phyloP scores from a whole-genome alignment of 352 stramenopile genomes.

The Halophytophthora batemanensis region DNA sequence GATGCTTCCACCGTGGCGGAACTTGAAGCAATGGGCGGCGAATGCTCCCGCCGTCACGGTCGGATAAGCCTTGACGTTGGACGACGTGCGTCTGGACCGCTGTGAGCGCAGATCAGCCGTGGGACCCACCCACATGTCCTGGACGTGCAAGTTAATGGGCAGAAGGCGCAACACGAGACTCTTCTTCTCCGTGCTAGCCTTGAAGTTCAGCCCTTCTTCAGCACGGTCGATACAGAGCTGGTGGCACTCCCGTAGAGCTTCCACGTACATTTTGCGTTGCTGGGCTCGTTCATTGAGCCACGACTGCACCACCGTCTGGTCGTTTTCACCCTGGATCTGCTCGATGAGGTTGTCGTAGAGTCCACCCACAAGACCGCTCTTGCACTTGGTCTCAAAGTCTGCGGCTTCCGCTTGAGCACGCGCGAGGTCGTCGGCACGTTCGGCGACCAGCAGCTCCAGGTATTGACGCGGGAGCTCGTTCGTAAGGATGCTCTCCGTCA shows the following conservation, averaged over 20 bases:
- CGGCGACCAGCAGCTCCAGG: conserved; percentile 56
- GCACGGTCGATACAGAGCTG: conserved; percentile 64
- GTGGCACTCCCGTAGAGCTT: conserved; percentile 65
- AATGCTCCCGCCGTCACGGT: conserved; percentile 79
- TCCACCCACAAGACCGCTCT: conserved; percentile 52
- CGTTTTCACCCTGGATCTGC: conserved; percentile 81
- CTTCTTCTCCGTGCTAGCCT: conserved; percentile 83
- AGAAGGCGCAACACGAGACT: conserved; percentile 68
- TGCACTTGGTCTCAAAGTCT: conserved; percentile 63
- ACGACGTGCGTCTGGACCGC: conserved; percentile 53
- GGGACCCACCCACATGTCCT: conserved; percentile 83
- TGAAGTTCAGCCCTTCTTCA: conserved; percentile 74
- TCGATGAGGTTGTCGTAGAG: conserved; percentile 85
- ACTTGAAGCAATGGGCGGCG: conserved; percentile 79
- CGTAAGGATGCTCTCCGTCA: conserved; percentile 76
- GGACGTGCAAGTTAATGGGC: conserved; percentile 80
- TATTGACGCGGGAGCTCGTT: conserved; percentile 82
- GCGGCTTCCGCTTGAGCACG: conserved; percentile 47
- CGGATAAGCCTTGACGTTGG: conserved; percentile 58
- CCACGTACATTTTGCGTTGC: conserved; percentile 65
- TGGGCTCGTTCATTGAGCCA: conserved; percentile 76
- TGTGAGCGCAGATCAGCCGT: conserved; percentile 66
- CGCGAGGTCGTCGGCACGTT: conserved; percentile 50
- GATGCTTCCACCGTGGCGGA: conserved; percentile 72
- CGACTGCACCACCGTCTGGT: conserved; percentile 59